Conservation (phyloP, 208 protist species). For the Trichomonas vaginalis region DNA sequence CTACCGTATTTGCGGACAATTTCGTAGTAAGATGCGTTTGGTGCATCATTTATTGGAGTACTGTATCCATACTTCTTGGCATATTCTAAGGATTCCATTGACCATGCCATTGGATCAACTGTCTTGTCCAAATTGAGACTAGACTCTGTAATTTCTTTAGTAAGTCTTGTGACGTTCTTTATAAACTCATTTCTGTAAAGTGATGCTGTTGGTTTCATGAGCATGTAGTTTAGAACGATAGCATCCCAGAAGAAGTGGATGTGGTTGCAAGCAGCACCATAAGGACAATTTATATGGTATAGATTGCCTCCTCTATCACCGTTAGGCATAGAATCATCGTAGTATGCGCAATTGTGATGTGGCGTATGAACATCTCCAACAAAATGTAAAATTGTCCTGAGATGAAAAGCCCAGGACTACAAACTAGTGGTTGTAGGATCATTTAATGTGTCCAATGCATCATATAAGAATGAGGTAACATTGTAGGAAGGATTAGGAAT, state of each 20-base stretch:
- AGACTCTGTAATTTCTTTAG: neutral
- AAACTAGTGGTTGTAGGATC: neutral
- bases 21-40: neutral
- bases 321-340: neutral
- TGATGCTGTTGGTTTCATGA: neutral
- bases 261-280: neutral
- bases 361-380: neutral
- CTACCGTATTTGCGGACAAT: neutral
- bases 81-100: neutral
- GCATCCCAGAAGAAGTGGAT: neutral
- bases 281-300: neutral
- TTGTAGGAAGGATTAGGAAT: neutral
- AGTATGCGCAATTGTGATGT: neutral
- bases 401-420: neutral
- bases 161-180: neutral
- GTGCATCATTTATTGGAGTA: neutral
- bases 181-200: neutral
- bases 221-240: neutral
- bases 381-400: neutral
- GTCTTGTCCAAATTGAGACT: neutral
- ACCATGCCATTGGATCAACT: neutral
- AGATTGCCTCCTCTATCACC: neutral
- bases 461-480: neutral
- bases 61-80: neutral
- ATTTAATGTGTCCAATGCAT: neutral